Evolutionary conservation across 164 flowering plant genomes (phyloP).

Genomic region (Sextonia rubra): DNA sequence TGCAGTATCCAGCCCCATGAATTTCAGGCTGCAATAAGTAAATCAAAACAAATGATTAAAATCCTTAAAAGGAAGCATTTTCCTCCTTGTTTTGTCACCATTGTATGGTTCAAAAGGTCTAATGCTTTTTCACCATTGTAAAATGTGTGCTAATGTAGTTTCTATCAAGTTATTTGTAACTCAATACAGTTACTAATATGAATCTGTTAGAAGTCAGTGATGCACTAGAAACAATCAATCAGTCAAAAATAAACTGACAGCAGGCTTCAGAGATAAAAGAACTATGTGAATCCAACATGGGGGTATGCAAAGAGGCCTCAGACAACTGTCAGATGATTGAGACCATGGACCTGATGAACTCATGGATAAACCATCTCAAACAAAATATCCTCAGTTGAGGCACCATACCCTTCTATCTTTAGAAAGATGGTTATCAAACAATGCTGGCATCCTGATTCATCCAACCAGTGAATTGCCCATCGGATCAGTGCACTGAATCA

Average conservation of each 20-base stretch:
- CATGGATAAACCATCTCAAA: background rate
- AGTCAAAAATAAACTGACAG: background rate
- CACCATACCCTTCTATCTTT: background rate
- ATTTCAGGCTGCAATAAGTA: conserved; percentile 29
- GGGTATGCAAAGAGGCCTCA: background rate
- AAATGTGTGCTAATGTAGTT: background rate
- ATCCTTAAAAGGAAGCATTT: background rate
- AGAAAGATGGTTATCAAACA: background rate
- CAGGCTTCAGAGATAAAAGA: background rate
- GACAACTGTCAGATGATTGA: too few relatives aligned
- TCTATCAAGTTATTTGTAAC: too few relatives aligned
- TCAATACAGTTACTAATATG: background rate
- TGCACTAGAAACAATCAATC: too few relatives aligned
- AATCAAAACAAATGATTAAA: background rate
- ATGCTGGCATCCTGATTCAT: background rate
- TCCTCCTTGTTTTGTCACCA: background rate
- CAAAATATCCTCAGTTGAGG: background rate
- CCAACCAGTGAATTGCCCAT: background rate
- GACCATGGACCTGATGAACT: background rate
- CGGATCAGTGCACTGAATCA: background rate
- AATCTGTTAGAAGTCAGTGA: background rate
- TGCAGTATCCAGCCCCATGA: conserved; percentile 53
- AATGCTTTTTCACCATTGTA: too few relatives aligned
- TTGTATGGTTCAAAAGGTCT: background rate
- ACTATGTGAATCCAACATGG: background rate